These are phyloP conservation scores for Penicillium canescens DNA, from an alignment of 495 filamentous ascomycete genomes.

Conservation along the genomic window DNA sequence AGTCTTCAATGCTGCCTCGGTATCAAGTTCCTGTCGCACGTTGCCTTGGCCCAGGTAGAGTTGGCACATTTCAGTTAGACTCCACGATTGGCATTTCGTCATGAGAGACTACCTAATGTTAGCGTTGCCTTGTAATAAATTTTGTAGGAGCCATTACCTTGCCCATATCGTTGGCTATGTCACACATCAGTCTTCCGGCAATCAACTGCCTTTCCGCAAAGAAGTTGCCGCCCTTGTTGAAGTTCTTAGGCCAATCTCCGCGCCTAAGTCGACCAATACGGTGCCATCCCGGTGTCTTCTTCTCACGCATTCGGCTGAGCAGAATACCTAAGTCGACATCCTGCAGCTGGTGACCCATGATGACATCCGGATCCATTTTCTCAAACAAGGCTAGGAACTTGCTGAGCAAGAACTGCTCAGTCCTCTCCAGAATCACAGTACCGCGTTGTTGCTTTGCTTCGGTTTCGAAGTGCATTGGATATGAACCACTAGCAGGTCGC, in stretches of 20 bases:
- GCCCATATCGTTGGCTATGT: constrained; percentile 93
- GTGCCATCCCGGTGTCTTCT: constrained; percentile 90
- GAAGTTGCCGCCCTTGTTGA: constrained; percentile 84
- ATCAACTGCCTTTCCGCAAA: constrained; percentile 90
- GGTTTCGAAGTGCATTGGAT: constrained; percentile 82
- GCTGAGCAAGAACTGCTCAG: constrained; percentile 77
- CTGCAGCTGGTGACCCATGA: constrained; percentile 94
- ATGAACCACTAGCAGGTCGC: constrained; percentile 72
- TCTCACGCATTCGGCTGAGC: constrained; percentile 82
- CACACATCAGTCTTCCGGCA: constrained; percentile 86
- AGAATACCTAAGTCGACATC: constrained; percentile 94
- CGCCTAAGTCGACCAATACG: constrained; percentile 84
- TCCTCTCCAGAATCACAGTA: constrained; percentile 74
- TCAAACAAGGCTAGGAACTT: constrained; percentile 89
- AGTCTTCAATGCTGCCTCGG: constrained; percentile 80
- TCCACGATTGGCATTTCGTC: constrained; percentile 97
- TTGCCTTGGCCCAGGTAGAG: constrained; percentile 74
- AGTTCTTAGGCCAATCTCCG: constrained; percentile 81
- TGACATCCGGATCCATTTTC: constrained; percentile 85
- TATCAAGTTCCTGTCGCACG: constrained; percentile 78
- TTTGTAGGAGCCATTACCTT: constrained; percentile 52
- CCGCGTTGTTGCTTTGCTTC: constrained; percentile 70
- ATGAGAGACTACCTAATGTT: constrained; percentile 68
- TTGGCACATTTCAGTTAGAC: constrained; percentile 93
- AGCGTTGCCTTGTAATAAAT: constrained; percentile 16